phyloP scores from a whole-genome alignment of 2,329 filamentous ascomycete genomes.

The Cladophialophora chaetospira region DNA sequence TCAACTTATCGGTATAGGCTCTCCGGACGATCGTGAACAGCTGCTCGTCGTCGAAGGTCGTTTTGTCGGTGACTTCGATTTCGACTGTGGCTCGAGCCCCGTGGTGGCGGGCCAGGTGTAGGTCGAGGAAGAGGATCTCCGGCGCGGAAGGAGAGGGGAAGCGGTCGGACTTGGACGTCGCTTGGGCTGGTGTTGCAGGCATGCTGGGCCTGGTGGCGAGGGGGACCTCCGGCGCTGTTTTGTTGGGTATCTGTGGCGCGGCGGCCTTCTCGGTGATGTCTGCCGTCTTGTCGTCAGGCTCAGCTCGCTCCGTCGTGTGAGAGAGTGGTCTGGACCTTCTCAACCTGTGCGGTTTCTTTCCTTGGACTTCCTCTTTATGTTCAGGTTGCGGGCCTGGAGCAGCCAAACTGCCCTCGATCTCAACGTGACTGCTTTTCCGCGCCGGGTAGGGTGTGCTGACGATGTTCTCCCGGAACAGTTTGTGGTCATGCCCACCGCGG shows the following conservation, averaged over 20 bases:
- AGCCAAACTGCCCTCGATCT: slow-evolving; percentile 6
- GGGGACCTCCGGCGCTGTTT: slow-evolving; percentile 18
- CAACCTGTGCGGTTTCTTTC: neutral
- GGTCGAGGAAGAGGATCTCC: slow-evolving; percentile 32
- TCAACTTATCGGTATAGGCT: slow-evolving; percentile 25
- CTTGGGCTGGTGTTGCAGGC: neutral
- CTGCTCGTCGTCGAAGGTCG: slow-evolving; percentile 32
- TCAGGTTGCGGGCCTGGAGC: neutral
- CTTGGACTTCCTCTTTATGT: neutral
- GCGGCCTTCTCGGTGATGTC: neutral
- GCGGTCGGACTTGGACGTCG: slow-evolving; percentile 23
- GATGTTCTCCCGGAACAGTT: slow-evolving; percentile 30
- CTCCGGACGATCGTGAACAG: slow-evolving; percentile 31
- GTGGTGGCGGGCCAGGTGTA: slow-evolving; percentile 28
- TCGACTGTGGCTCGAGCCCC: slow-evolving; percentile 19
- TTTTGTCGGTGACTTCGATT: slow-evolving; percentile 27
- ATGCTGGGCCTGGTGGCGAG: slow-evolving; percentile 16
- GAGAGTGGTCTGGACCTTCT: slow-evolving; percentile 15
- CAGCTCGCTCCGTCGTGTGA: slow-evolving; percentile 8
- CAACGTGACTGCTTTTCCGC: slow-evolving; percentile 26
- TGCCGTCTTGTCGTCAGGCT: slow-evolving; percentile 2
- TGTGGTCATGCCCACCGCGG: slow-evolving; percentile 18
- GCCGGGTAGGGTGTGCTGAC: slow-evolving; percentile 34
- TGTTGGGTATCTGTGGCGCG: neutral
- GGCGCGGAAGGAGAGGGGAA: slow-evolving; percentile 30